Evolutionary conservation across 23 red algal genomes (phyloP).

Genomic region (Cyanidioschyzon merolae): DNA sequence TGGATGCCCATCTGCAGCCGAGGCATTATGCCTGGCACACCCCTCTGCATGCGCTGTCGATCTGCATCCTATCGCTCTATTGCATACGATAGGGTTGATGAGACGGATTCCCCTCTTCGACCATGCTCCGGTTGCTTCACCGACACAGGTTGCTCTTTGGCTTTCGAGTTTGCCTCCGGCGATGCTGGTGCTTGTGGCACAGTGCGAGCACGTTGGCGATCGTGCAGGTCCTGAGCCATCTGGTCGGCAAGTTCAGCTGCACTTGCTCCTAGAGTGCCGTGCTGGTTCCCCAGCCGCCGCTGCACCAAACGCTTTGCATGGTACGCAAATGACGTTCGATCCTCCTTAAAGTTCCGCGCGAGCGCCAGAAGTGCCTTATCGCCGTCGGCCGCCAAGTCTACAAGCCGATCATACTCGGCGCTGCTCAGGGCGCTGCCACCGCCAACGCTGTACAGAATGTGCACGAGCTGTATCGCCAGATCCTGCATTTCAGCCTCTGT

Average conservation of each 20-base stretch:
- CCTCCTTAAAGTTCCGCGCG: constrained; percentile 50
- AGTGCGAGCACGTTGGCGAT: background rate
- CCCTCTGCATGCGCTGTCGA: too few species aligned
- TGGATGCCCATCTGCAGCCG: too few species aligned
- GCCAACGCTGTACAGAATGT: background rate
- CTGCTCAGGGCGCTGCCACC: background rate
- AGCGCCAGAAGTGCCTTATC: constrained; percentile 51
- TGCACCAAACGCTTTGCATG: constrained; percentile 43
- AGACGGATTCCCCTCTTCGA: too few species aligned
- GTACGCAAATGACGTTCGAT: constrained; percentile 33
- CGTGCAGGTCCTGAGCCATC: constrained; percentile 8
- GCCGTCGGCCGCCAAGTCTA: constrained; percentile 71
- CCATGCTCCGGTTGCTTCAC: too few species aligned
- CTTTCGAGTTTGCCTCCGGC: too few species aligned
- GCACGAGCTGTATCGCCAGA: background rate
- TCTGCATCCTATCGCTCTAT: too few species aligned
- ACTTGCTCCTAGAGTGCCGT: background rate
- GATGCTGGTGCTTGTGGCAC: too few species aligned
- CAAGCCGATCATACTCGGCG: constrained; percentile 59
- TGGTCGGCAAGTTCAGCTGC: background rate
- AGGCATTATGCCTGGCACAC: too few species aligned
- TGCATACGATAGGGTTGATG: too few species aligned
- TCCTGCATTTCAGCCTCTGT: background rate
- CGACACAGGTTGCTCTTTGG: too few species aligned
- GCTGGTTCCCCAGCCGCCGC: constrained; percentile 18